Base-by-base conservation (phyloP, 2,329 filamentous ascomycete species). In the Purpureocillium lavendulum region DNA sequence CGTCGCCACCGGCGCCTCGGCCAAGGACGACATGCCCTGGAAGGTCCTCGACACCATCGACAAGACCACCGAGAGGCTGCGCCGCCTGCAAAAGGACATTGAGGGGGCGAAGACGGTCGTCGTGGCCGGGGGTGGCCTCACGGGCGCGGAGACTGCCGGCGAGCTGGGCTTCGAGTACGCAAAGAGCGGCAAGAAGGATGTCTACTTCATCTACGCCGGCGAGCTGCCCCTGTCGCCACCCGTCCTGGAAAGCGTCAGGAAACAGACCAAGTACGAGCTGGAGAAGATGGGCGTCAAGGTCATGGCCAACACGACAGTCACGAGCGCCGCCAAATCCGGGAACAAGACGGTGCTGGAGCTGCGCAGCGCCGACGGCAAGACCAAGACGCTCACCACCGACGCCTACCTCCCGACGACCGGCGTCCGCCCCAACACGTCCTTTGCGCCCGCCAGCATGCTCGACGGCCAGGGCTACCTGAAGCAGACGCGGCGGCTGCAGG, bases 1-100 rank as follows among this genome's bases (percentile, higher is more conserved):
- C 43, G 56, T 80, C 33, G 73, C 74, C 9, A 80, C 75, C 3
- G 76, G 76, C 7, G 57, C 69, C 3, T 58, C 59, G 21, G 61
- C 64, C 26, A 57, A 50, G 16, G 64, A 61, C 4, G 56, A 52
- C 43, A 60, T 70, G 56, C 72, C 74, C 1, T 77, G 69, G 55
- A 78, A 77, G 53, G 56, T 53, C 15, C 45, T 69, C 9, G 62
- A 54, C 4, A 62, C 63, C 2, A 65, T 65, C 0, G 59, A 66
- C 39, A 50, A 62, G 40, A 71, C 70, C 21, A 63, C 61, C 39
- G 52, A 55, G 1, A 56, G 54, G 15, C 48, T 75, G 4, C 58
- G 59, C 21, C 39, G 46, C 14, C 47, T 66, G 29, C 64, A 62
- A 17, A 30, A 52, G 2, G 49, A 58, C 33, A 62, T 77, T 45